Conservation (phyloP, 768 basidiomycete species). For the Boletus insuetus region DNA sequence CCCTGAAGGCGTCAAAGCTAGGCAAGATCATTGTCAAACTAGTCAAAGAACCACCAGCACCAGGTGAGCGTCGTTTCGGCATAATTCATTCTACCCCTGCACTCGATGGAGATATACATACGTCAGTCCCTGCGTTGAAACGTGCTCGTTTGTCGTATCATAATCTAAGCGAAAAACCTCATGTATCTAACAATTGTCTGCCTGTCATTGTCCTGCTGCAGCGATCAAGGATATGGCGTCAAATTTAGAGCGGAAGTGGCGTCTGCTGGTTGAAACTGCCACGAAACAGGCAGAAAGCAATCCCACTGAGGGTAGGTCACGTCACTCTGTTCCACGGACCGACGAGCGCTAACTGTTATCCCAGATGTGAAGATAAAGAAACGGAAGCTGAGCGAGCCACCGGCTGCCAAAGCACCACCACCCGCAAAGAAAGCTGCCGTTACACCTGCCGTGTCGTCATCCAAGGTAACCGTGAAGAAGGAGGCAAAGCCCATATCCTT, state of each 20-base stretch:
- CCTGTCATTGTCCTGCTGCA: conserved; percentile 45
- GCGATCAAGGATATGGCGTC: conserved; percentile 93
- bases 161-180: conserved; percentile 31
- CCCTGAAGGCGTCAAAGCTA: conserved; percentile 67
- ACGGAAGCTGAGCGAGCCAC: conserved; percentile 61
- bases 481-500: conserved; percentile 40
- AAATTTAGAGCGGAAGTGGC: conserved; percentile 85
- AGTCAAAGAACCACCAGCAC: conserved; percentile 68
- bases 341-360: conserved; percentile 23
- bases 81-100: conserved; percentile 16
- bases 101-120: conserved; percentile 31
- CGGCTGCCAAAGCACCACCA: conserved; percentile 46
- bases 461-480: conserved; percentile 50
- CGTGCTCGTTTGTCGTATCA: conserved; percentile 32
- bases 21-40: conserved; percentile 79
- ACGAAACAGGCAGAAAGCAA: conserved; percentile 42
- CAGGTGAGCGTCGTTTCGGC: conserved; percentile 62
- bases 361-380: conserved; percentile 67
- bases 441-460: conserved; percentile 18
- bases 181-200: conserved; percentile 68
- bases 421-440: conserved; percentile 68
- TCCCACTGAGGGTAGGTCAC: conserved; percentile 70
- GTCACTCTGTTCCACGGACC: conserved; percentile 39
- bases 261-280: conserved; percentile 55
- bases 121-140: conserved; percentile 26